Percentiles rank a stretch among this genome's conserved stretches.
Conservation (phyloP, 2,329 filamentous ascomycete genomes). For the Thermoascus crustaceus region DNA sequence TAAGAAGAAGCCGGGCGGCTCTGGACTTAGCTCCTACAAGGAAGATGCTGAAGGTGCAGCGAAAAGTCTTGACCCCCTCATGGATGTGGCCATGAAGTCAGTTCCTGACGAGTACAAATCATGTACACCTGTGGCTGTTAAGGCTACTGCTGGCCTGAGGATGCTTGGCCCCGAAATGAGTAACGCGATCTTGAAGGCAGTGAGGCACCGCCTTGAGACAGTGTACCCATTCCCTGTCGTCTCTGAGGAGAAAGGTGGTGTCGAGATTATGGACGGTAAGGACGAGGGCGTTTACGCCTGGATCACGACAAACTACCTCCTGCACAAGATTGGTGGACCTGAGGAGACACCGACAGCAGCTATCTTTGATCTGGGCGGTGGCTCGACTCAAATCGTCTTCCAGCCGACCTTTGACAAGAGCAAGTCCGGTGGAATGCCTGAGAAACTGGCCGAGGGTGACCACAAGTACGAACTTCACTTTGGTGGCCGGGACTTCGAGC, state of each 20-base stretch:
- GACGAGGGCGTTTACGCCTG: conserved; percentile 97
- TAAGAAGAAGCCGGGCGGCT: conserved; percentile 70
- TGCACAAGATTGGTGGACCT: conserved; percentile 91
- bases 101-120: conserved; percentile 82
- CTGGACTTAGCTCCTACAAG: conserved; percentile 75
- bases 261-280: conserved; percentile 94
- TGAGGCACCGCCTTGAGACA: conserved; percentile 74
- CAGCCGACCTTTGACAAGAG: conserved; percentile 81
- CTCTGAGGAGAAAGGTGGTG: conserved; percentile 72
- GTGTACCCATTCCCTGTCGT: conserved; percentile 93
- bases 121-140: conserved; percentile 95
- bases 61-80: conserved; percentile 75
- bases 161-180: conserved; percentile 76
- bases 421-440: conserved; percentile 69
- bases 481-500: conserved; percentile 78
- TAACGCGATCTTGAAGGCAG: conserved; percentile 74
- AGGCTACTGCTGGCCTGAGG: conserved; percentile 89
- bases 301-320: conserved; percentile 98
- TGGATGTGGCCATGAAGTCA: conserved; percentile 74
- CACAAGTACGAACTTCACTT: conserved; percentile 93
- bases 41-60: conserved; percentile 81
- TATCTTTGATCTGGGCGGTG: conserved; percentile 91
- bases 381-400: conserved; percentile 97
- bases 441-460: conserved; percentile 76
- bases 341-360: conserved; percentile 87